phyloP scores from a whole-genome alignment of 2,329 filamentous ascomycete species.

The Colletotrichum spinosum region DNA sequence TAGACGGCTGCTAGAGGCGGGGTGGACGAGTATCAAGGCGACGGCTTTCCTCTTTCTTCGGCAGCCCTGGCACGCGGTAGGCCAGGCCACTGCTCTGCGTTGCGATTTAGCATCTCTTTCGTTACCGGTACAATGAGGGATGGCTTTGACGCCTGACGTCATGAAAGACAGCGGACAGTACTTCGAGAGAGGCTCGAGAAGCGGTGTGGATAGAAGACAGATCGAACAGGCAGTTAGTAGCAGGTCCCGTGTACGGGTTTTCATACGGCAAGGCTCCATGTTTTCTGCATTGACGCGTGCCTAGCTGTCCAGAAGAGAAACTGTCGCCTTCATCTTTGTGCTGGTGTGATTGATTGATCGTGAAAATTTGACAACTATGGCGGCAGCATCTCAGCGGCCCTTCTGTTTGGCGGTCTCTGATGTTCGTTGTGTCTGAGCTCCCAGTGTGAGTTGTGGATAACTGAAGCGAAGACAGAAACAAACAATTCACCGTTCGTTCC shows the following conservation, averaged over 20 bases:
- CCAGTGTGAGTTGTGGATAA: too few species aligned
- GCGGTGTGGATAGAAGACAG: conserved; percentile 42
- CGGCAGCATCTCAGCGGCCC: too few species aligned
- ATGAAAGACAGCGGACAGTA: conserved; percentile 15
- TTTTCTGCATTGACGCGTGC: conserved; percentile 46
- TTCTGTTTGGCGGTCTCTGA: too few species aligned
- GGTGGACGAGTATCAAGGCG: conserved; percentile 34
- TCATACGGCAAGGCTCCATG: conserved; percentile 52
- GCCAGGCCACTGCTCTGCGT: conserved; percentile 38
- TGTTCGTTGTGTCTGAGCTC: too few species aligned
- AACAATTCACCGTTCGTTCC: too few species aligned
- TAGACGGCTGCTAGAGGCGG: conserved; percentile 55
- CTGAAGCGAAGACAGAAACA: too few species aligned
- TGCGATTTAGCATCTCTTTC: conserved; percentile 36
- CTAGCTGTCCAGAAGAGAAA: conserved; percentile 32
- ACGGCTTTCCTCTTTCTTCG: conserved; percentile 35
- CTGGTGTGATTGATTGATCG: not conserved
- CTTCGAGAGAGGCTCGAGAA: conserved; percentile 33
- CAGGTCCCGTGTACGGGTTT: conserved; percentile 50
- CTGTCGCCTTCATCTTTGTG: not conserved
- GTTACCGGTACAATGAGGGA: conserved; percentile 26
- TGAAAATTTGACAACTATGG: too few species aligned
- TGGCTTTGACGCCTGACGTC: conserved; percentile 3
- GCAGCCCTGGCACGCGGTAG: conserved; percentile 36
- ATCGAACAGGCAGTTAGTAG: conserved; percentile 50